phyloP scores from a whole-genome alignment of 2,329 filamentous ascomycete genomes.

The Myotisia sp. region DNA sequence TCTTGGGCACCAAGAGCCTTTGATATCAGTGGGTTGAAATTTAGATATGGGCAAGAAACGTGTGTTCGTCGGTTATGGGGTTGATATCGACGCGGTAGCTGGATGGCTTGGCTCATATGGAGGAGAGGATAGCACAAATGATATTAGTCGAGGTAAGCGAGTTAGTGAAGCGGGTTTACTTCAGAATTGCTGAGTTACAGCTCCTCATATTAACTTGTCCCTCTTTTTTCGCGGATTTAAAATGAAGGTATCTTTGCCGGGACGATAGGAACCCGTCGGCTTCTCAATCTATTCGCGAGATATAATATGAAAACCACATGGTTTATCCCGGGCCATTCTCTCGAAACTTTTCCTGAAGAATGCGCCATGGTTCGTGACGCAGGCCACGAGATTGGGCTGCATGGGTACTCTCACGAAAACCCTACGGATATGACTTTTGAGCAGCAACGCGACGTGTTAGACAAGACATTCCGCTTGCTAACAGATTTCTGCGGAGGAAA shows the following conservation, averaged over 20 bases:
- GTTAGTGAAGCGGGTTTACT: no score
- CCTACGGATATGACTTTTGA: slow-evolving; percentile 57
- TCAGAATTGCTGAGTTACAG: neutral
- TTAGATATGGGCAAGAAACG: slow-evolving; percentile 31
- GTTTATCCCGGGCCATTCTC: slow-evolving; percentile 50
- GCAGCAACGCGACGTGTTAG: slow-evolving; percentile 61
- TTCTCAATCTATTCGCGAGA: slow-evolving; percentile 58
- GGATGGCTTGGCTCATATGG: slow-evolving; percentile 65
- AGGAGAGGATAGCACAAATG: slow-evolving; percentile 55
- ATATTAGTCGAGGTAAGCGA: slow-evolving; percentile 51
- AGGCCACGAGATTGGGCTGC: slow-evolving; percentile 52
- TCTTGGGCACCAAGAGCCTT: no score
- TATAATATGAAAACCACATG: slow-evolving; percentile 57
- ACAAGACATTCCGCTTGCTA: slow-evolving; percentile 60
- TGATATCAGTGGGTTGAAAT: no score
- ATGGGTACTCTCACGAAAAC: slow-evolving; percentile 64
- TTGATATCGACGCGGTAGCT: slow-evolving; percentile 63
- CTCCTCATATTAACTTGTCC: neutral
- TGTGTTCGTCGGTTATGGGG: slow-evolving; percentile 47
- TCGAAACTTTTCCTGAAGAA: slow-evolving; percentile 54
- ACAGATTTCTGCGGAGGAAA: slow-evolving; percentile 63
- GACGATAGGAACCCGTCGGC: slow-evolving; percentile 48
- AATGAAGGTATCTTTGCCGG: slow-evolving; percentile 49
- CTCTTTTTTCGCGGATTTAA: no score
- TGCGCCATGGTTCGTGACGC: slow-evolving; percentile 47